A percentile compares a stretch with the other conserved stretches of the same genome.
Evolutionary conservation across 768 basidiomycete species (phyloP).

Genomic region (Tulasnella calospora): DNA sequence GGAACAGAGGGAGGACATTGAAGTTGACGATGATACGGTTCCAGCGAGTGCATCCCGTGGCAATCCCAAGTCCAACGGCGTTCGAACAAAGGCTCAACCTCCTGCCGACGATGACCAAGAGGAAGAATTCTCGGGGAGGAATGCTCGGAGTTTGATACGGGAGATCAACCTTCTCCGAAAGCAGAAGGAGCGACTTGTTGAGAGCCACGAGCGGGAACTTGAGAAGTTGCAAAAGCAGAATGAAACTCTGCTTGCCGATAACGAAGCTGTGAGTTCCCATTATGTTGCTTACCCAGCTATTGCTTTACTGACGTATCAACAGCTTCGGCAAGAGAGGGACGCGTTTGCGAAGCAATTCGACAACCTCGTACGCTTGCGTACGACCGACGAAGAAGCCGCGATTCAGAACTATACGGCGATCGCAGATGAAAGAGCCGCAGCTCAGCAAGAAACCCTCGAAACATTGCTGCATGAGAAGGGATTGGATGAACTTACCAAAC

Average conservation of each 20-base stretch:
- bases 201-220: not conserved
- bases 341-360: slow-evolving; percentile 53
- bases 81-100: slow-evolving; percentile 11
- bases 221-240: slow-evolving; percentile 10
- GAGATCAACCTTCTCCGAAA: not conserved
- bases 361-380: slow-evolving; percentile 52
- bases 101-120: not conserved
- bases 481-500: slow-evolving; percentile 50
- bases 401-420: slow-evolving; percentile 48
- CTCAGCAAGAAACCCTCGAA: slow-evolving; percentile 52
- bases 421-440: slow-evolving; percentile 53
- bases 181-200: not conserved
- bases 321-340: slow-evolving; percentile 47
- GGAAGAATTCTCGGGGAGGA: not conserved
- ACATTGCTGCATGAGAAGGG: slow-evolving; percentile 54
- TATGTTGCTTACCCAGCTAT: not conserved
- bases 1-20: not conserved
- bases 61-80: not conserved
- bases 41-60: not conserved
- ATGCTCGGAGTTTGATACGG: not conserved
- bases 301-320: not conserved
- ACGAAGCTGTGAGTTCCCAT: slow-evolving; percentile 10
- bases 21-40: not conserved
- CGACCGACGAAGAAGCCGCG: slow-evolving; percentile 61
- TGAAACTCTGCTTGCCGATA: not conserved